phyloP scores from a whole-genome alignment of 2,329 filamentous ascomycete species.

The Pleurostoma richardsiae region DNA sequence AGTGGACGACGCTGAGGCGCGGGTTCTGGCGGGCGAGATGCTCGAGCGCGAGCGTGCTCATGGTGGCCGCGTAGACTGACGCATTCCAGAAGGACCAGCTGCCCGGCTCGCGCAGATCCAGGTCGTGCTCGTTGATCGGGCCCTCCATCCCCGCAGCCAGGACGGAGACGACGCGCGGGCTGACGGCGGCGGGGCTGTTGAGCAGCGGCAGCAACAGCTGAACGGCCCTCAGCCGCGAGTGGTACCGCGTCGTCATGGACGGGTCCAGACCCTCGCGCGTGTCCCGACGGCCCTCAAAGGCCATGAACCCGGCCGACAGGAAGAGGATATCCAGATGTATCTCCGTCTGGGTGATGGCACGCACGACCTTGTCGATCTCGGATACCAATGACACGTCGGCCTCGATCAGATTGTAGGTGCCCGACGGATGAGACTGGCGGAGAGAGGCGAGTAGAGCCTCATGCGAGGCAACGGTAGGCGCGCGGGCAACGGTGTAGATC shows the following conservation, averaged over 20 bases:
- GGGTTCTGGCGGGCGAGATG: constrained; percentile 37
- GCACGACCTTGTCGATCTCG: constrained; percentile 24
- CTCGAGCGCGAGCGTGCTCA: constrained; percentile 42
- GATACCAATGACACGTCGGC: constrained; percentile 26
- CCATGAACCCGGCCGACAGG: constrained; percentile 27
- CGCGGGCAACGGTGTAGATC: constrained; percentile 3
- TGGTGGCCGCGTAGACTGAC: constrained; percentile 36
- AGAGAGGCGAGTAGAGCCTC: neutral
- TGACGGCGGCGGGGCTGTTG: constrained; percentile 13
- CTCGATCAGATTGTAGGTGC: constrained; percentile 19
- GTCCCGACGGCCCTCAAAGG: constrained; percentile 28
- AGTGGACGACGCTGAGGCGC: constrained; percentile 25
- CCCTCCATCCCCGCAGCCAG: constrained; percentile 43
- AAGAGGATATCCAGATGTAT: constrained; percentile 29
- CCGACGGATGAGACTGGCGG: constrained; percentile 3
- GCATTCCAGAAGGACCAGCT: constrained; percentile 25
- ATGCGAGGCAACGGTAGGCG: neutral
- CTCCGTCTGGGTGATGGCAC: constrained; percentile 19
- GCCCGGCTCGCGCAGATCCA: constrained; percentile 29
- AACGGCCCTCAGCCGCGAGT: constrained; percentile 45
- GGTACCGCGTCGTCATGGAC: constrained; percentile 43
- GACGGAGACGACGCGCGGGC: constrained; percentile 43
- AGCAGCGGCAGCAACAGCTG: constrained; percentile 45
- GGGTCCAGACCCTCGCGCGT: constrained; percentile 47
- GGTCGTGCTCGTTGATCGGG: constrained; percentile 34